Base-by-base conservation (phyloP, 805 yeast species). In the Kuraishia floccosa region DNA sequence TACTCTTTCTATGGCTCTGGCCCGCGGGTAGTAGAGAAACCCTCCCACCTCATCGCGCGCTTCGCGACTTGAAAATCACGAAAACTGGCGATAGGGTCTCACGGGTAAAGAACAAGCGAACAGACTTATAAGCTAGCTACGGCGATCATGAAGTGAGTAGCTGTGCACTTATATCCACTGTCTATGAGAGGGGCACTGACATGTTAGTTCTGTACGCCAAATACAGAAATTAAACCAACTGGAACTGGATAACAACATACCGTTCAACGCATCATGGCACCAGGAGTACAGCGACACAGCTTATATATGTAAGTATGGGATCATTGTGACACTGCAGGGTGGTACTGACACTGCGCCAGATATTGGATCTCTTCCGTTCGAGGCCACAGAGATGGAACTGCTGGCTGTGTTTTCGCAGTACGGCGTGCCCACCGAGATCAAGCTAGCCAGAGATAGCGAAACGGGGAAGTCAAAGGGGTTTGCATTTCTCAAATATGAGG, bases 251-350 rank as follows among this genome's bases (percentile, higher is more conserved):
- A 54, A 55, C 6, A 74, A 76, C 10, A 66, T 74, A 1, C 52
- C 78, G 0, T 62, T 66, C 22, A 54, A 60, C 4, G 83, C 80
- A 1, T 85, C 96, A 5, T 89, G 97, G 97, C 97, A 89, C 49
- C 65, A 72, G 36, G 94, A 87, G 40, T 85, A 76, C 46, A 58
- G 57, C 16, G 87, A 85, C 39, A 69, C 89, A 1, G 75, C 89
- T 1, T 85, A 76, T 47, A 61, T 87, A 1, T 81, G 62, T 49
- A 34, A 27, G 57, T 43, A 20, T 19, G 9, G 22, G 22, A 19
- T 19, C 10, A 10, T 7, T 7, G 22, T 19, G 22, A 7, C 22
- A 19, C 10, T 19, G 22, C n/a, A n/a, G n/a, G n/a, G n/a, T n/a
- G n/a, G n/a, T n/a, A n/a, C n/a, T n/a, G n/a, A n/a, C n/a, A n/a